A percentile compares a stretch with the other conserved stretches of the same genome.
Evolutionary conservation across 2,329 filamentous ascomycete genomes (phyloP).

Genomic region (Clonostachys sp.): DNA sequence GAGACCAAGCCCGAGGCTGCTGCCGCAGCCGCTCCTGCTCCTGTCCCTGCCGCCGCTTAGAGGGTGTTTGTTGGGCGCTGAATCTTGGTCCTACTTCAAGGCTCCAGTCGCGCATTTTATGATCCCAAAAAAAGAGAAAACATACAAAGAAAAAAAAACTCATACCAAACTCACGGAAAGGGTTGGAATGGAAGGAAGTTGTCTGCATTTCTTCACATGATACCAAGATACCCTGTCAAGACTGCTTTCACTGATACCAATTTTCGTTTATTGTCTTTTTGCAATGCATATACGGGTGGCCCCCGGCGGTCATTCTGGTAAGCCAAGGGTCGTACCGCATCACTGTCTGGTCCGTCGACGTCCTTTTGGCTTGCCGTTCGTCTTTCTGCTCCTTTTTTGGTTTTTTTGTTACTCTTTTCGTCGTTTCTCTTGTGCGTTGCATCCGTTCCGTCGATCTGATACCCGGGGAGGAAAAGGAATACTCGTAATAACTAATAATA

Average conservation of each 20-base stretch:
- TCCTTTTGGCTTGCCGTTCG: neutral
- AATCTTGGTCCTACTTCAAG: conserved; percentile 12
- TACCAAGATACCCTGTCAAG: conserved; percentile 51
- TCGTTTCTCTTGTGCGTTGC: conserved; percentile 12
- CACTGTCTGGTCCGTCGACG: neutral
- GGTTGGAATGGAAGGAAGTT: conserved; percentile 41
- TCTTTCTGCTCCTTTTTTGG: neutral
- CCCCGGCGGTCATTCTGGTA: neutral
- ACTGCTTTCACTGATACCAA: conserved; percentile 19
- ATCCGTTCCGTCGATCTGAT: conserved; percentile 26
- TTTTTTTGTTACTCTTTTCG: conserved; percentile 4
- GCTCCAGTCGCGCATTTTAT: conserved; percentile 11
- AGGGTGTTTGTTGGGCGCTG: conserved; percentile 15
- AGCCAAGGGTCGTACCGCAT: neutral
- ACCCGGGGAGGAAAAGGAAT: conserved; percentile 26
- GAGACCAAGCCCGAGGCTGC: conserved; percentile 35
- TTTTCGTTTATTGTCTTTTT: conserved; percentile 14
- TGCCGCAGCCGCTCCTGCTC: conserved; percentile 33
- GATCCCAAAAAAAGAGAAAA: conserved; percentile 3
- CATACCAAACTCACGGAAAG: conserved; percentile 22
- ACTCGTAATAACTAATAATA: conserved; percentile 38
- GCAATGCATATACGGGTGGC: neutral
- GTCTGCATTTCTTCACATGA: conserved; percentile 48
- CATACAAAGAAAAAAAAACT: conserved; percentile 16
- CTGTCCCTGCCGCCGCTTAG: conserved; percentile 49